These are phyloP conservation scores for Raffaelea albimanens DNA, from an alignment of 2,329 filamentous ascomycete species.

Conservation along the genomic window DNA sequence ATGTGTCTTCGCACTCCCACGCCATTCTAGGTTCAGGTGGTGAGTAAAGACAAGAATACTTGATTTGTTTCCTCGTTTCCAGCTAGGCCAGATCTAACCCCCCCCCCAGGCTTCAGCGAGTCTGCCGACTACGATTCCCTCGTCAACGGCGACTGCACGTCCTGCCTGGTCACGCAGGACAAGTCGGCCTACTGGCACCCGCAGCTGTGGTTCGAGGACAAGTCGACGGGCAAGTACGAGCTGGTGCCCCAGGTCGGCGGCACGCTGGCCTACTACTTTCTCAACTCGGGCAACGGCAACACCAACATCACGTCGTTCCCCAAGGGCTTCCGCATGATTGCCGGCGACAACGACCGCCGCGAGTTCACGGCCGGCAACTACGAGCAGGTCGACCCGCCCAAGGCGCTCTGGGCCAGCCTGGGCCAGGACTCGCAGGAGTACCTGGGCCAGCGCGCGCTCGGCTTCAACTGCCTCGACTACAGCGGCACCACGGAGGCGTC, in stretches of 20 bases:
- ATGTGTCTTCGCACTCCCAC: conserved; percentile 58
- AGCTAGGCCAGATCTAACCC: no score
- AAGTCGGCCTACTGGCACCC: conserved; percentile 87
- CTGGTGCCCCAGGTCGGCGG: conserved; percentile 68
- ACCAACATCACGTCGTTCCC: conserved; percentile 66
- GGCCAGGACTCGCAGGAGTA: conserved; percentile 57
- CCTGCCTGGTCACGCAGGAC: conserved; percentile 70
- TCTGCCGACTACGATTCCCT: conserved; percentile 50
- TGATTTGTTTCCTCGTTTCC: no score
- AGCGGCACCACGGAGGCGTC: conserved; percentile 54
- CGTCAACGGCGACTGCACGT: conserved; percentile 59
- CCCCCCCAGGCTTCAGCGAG: conserved; percentile 51
- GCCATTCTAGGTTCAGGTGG: conserved; percentile 66
- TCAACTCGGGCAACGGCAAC: conserved; percentile 42
- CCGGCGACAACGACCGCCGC: conserved; percentile 59
- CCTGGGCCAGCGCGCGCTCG: conserved; percentile 71
- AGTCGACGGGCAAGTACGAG: conserved; percentile 52
- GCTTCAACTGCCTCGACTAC: conserved; percentile 96
- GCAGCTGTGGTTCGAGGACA: conserved; percentile 65
- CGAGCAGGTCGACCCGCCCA: conserved; percentile 51
- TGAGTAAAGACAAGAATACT: no score
- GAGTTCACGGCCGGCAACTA: conserved; percentile 63
- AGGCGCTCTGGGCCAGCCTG: conserved; percentile 58
- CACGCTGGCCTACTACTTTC: conserved; percentile 85
- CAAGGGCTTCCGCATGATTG: conserved; percentile 69